Percentiles rank a stretch among this genome's conserved stretches.
These are phyloP conservation scores for Coemansia sp. DNA, from an alignment of 192 early-diverging fungal species.

Conservation along the genomic window DNA sequence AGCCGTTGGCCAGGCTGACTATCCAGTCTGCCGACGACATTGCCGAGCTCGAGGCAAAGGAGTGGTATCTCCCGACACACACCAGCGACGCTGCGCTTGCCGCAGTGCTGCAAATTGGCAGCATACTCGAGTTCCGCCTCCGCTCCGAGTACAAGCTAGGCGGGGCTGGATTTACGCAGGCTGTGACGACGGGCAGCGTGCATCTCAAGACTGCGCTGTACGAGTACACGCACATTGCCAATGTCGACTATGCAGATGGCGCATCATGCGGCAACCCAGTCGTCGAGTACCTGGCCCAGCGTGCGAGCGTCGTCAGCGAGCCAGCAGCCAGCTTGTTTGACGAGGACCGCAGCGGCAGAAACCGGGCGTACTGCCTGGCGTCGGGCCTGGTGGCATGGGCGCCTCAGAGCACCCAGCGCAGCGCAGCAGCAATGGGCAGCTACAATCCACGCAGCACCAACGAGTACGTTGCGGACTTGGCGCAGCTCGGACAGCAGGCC, in stretches of 20 bases:
- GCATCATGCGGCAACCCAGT: conserved; percentile 78
- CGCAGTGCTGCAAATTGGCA: conserved; percentile 35
- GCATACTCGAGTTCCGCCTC: conserved; percentile 74
- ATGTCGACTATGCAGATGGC: conserved; percentile 67
- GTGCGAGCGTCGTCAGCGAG: conserved; percentile 39
- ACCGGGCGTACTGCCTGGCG: conserved; percentile 10
- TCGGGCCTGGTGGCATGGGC: not conserved
- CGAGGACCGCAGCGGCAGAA: conserved; percentile 57
- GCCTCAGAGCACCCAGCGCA: conserved; percentile 66
- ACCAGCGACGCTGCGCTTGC: not conserved
- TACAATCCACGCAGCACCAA: conserved; percentile 93
- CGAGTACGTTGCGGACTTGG: conserved; percentile 83
- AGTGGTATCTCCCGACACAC: conserved; percentile 60
- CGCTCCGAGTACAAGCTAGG: conserved; percentile 66
- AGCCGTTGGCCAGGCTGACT: conserved; percentile 67
- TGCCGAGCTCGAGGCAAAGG: conserved; percentile 83
- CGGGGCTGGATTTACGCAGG: conserved; percentile 58
- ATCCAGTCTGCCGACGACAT: conserved; percentile 67
- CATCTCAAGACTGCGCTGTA: conserved; percentile 61
- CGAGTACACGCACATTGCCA: conserved; percentile 68
- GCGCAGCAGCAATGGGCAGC: conserved; percentile 80
- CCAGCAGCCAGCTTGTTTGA: conserved; percentile 71
- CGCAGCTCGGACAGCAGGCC: conserved; percentile 79
- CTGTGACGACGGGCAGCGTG: conserved; percentile 69
- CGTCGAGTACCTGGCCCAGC: conserved; percentile 73